Base-by-base conservation (phyloP, 108 stramenopile species). In the Fistulifera pelliculosa region DNA sequence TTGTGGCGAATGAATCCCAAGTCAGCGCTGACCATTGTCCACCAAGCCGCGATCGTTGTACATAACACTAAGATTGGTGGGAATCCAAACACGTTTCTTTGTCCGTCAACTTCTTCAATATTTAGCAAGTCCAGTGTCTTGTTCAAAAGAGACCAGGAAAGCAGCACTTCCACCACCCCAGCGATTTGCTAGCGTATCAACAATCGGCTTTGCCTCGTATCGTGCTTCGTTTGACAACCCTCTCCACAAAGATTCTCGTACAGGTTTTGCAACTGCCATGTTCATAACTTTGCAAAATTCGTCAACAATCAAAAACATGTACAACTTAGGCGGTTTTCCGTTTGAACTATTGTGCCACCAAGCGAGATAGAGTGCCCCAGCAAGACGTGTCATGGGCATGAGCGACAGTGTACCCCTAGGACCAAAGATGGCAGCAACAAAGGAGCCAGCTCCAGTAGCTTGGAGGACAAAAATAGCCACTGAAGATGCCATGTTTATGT, bases 91-190 rank as follows among this genome's bases (percentile, higher is more conserved):
- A 91, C 52, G 16, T 67, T 58, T 53, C 65, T 50, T 35, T 35
- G 27, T 4, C 73, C 81, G 38, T 71, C 74, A 7, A 11, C 52
- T 11, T 48, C 63, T 15, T 64, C 69, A 14, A 75, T 39, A 1
- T 78, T 69, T 3, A 73, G 52, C 31, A 76, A 66, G 17, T 73
- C 66, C 21, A 83, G 52, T 6, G 76, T 63, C 48, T 67, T 69
- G 41, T 77, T 81, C 0, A 87, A 65, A 70, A 4, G 81, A 76
- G 0, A 86, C 82, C 26, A 85, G 66, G 54, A 91, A 87, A 35
- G 92, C 88, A 4, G 92, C 92, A 69, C 81, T 84, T 27, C 92
- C 92, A 8, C 87, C 87, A 12, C 92, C 92, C 87, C 87, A 93
- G 43, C 92, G 71, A 71, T 90, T 93, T 25, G 87, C 87, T 23